Evolutionary conservation across 768 basidiomycete genomes (phyloP).

Genomic region (Termitomyces sp.): DNA sequence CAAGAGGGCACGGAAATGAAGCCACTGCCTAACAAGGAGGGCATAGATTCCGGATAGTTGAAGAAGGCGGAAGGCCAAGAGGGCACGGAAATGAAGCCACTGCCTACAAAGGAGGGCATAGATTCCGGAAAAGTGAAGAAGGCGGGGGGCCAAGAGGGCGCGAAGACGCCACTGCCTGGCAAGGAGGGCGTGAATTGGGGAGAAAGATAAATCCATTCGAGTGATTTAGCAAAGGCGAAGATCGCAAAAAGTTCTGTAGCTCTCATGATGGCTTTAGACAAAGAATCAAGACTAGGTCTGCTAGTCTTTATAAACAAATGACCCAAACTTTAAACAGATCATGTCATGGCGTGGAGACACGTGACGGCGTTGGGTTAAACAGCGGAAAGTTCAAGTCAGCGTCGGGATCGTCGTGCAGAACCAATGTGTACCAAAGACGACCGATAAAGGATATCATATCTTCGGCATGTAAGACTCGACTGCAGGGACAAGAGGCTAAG

Average conservation of each 20-base stretch:
- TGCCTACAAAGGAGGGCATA: not conserved
- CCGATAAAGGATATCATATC: not conserved
- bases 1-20: not conserved
- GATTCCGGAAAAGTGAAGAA: not conserved
- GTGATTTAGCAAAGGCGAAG: not conserved
- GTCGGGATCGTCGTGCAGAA: too few species aligned
- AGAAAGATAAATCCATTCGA: not conserved
- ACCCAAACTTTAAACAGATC: not conserved
- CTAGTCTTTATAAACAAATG: not conserved
- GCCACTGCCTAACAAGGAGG: not conserved
- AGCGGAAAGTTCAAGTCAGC: not conserved
- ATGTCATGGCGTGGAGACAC: not conserved
- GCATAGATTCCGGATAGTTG: not conserved
- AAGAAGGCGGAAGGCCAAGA: too few species aligned
- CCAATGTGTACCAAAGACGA: too few species aligned
- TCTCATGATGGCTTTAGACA: not conserved
- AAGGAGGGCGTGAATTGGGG: not conserved
- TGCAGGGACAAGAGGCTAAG: not conserved
- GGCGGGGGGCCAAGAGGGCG: not conserved
- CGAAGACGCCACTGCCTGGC: not conserved
- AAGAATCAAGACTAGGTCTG: not conserved
- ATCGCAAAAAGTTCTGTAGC: not conserved
- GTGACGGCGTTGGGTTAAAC: not conserved
- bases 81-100: not conserved
- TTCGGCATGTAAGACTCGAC: not conserved